Base-by-base conservation (phyloP, 179 eudicot genomes). In the Beta macrorhiza region DNA sequence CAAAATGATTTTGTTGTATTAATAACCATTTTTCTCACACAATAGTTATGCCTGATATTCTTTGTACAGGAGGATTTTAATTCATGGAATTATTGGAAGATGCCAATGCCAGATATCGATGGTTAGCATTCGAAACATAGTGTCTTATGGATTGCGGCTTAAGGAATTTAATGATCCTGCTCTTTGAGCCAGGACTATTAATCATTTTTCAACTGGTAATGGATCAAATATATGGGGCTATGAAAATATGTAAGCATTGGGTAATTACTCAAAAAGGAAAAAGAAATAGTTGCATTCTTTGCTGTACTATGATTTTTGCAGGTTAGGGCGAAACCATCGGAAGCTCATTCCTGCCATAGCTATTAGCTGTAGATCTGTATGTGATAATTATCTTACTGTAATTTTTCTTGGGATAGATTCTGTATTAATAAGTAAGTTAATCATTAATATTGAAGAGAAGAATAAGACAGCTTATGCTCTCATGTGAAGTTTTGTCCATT, bases 41-140 rank as follows among this genome's bases (percentile, higher is more conserved):
- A 22, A 56, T 52, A 5, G 6, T 20, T 17, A 22, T 70, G 4
- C 29, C 12, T 17, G 15, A 49, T 25, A 56, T 20, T 81, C n/a
- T 76, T 12, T 55, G 22, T 88, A 85, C 94, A 92, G 98, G 99
- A 95, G 86, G 99, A 95, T 75, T 95, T 58, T 82, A 95, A 95
- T 87, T 84, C 91, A 22, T 93, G 98, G 99, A 95, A 95, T 83
- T 95, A 86, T 82, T 95, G 99, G 99, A 93, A 81, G 87, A 79
- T 92, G 89, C 97, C 98, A 29, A 74, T 93, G 83, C 84, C 90
- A 14, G 97, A 93, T 37, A 67, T 93, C 44, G 96, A 90, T 37
- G 81, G 52, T 73, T 79, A 79, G 64, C 56, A 29, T 57, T 45
- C 9, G 58, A 57, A 52, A 2, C 71, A 25, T 17, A 19, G 68